Evolutionary conservation across 2,329 filamentous ascomycete genomes (phyloP).

Genomic region (Ophiostoma sp.): DNA sequence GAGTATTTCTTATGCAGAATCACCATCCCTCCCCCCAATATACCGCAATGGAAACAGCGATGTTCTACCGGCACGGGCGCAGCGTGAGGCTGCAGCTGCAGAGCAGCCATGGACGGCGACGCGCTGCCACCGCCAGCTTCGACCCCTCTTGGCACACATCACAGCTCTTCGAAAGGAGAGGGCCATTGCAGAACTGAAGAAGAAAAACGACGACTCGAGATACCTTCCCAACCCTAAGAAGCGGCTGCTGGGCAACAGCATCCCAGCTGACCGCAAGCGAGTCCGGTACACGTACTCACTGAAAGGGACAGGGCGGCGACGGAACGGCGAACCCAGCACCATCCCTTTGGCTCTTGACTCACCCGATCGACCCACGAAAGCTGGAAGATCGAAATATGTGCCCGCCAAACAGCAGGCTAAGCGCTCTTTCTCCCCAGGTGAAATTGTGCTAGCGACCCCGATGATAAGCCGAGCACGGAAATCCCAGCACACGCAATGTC

Average conservation of each 20-base stretch:
- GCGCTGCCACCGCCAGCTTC: constrained; percentile 43
- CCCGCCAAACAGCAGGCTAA: constrained; percentile 12
- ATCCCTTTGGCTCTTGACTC: neutral
- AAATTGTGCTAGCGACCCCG: constrained; percentile 33
- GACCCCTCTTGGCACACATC: constrained; percentile 43
- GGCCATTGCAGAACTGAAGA: constrained; percentile 18
- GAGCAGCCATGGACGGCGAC: constrained; percentile 42
- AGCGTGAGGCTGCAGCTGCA: constrained; percentile 15
- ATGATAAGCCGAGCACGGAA: constrained; percentile 32
- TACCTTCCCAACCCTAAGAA: constrained; percentile 5
- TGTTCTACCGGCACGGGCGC: constrained; percentile 13
- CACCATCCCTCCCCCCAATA: neutral
- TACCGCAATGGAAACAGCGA: constrained; percentile 22
- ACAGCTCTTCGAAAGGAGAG: constrained; percentile 36
- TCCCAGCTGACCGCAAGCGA: constrained; percentile 22
- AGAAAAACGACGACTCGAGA: neutral
- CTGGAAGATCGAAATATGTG: neutral
- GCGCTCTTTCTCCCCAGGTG: constrained; percentile 23
- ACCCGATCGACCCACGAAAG: neutral
- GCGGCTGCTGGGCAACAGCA: neutral
- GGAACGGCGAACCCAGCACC: neutral
- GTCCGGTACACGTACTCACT: constrained; percentile 29
- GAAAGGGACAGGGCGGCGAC: constrained; percentile 21
- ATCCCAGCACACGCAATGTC: constrained; percentile 21
- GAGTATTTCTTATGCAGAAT: neutral